Base-by-base conservation (phyloP, 371 early-diverging fungal genomes). In the Thermomucor indicae-seudaticae region DNA sequence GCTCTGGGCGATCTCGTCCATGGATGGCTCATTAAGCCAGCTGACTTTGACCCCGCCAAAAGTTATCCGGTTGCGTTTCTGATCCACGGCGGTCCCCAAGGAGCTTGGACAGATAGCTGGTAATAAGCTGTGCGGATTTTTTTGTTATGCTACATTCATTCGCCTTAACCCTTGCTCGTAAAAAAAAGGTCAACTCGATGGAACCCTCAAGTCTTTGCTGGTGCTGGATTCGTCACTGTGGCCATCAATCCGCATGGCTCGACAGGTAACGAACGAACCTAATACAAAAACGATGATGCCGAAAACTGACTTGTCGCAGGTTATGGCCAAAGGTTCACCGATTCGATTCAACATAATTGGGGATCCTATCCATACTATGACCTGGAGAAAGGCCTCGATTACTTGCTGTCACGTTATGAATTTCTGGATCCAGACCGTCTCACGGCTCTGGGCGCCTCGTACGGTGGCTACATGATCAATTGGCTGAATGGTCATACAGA, bases 41-140 rank as follows among this genome's bases (percentile, higher is more conserved):
- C 77, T 19, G 57, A 71, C 38, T 89, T 85, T 53, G 76, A 84
- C 34, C 43, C 69, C 16, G 32, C 58, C 4, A 70, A 77, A 40
- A 76, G 71, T 46, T 91, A 91, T 42, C 93, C 93, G 17, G 67
- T 91, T 4, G 91, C 90, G 6, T 85, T 89, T 47, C 68, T 91
- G 44, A 86, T 93, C 57, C 93, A 93, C 56, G 93, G 93, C 20
- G 93, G 93, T 0, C 93, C 93, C 19, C 88, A 92, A 65, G 70
- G 81, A 41, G 75, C 81, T 14, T 92, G 85, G 70, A 51, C 55
- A 30, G 86, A 91, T 58, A 65, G 58, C 30, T 91, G 88, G 88
- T 70, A 43, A 53, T 47, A 17, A 39, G 47, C 20, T n/a, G 28
- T 16, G 14, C 37, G 14, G 5, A 28, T 17, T 43, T 43, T 43